Evolutionary conservation across 2,329 filamentous ascomycete genomes (phyloP), one percentile per base, ranked within the genome.

Genomic region (Fusarium xyrophilum): DNA sequence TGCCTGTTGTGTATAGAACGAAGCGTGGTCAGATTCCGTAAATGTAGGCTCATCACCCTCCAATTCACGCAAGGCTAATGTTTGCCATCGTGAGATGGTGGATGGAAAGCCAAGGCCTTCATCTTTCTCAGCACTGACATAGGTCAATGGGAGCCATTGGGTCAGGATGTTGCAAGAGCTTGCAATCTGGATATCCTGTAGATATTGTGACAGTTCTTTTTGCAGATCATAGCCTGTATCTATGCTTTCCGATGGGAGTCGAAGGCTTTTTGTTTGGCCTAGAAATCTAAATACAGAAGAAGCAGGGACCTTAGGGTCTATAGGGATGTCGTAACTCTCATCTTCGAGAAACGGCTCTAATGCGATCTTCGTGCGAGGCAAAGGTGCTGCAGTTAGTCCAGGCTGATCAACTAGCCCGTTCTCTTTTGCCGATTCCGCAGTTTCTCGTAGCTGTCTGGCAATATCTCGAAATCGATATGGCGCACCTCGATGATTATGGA

Each of bases 101-200:
- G 65, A 54, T 5, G 77, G 67, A 32, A 79, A 77, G 0, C 11
- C 30, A 2, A 79, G 48, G 3, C 75, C 72, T 50, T 77, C 74
- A 12, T 78, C 77, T 4, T 65, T 73, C 3, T 72, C 68, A 9
- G 28, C 7, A 23, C 64, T 59, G 10, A 73, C 61, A 8, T 68
- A 47, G 19, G 56, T 66, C 2, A 80, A 52, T 15, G 78, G 78
- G 14, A 80, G 72, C 76, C 77, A 79, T 39, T 73, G 58, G 1
- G 40, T 39, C 7, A 68, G 50, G 6, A 78, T 52, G 44, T 72
- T 61, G 54, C 72, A 70, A 25, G 55, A 56, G 17, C 32, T 54
- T 54, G 70, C 72, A 17, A 48, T 21, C 7, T 43, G 54, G 25
- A 78, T 56, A 9, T 67, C 56, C 4, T 38, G 23, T 19, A 68